Base-by-base conservation (phyloP, 768 basidiomycete genomes). In the Lentinula detonsa region DNA sequence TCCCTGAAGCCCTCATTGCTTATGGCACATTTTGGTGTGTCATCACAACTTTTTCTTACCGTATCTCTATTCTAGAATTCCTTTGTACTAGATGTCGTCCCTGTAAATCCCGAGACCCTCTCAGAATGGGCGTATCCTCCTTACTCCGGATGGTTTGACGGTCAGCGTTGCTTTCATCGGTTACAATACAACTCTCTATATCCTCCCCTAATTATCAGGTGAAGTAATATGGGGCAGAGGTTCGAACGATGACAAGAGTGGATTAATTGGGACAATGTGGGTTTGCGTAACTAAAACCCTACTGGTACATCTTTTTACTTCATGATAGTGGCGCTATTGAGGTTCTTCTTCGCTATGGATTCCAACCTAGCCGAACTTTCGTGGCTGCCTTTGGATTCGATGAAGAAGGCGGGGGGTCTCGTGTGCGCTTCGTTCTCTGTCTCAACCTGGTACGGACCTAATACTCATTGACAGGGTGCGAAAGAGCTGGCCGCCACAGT, bases 201-300 rank as follows among this genome's bases (percentile, higher is more conserved):
- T 1, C 0, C 18, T 33, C 7, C 16, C 23, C n/a, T 59, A 4
- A 28, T 28, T 3, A 28, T 28, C 3, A 75, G 82, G 81, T n/a
- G 73, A 81, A 56, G 80, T 77, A 62, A 77, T 93, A 16, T 92
- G 90, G 89, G 91, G 91, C 6, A 78, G 91, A 8, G 91, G 91
- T 39, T 79, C 81, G 52, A 76, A 75, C 2, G 91, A 93, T 66
- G 88, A 91, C 73, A 94, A 94, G 75, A 82, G 81, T 52, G 85
- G 84, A n/a, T 67, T 90, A 50, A 84, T 90, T 59, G 81, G 81
- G n/a, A 82, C 83, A 66, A 74, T 88, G 88, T 87, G 65, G 11
- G 34, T 18, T 8, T 9, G 16, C 16, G n/a, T 23, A 31, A 39
- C 49, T 73, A 63, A 35, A 11, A 34, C 61, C 62, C 33, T 18